Percentiles rank a stretch among this genome's conserved stretches.
These are phyloP conservation scores for Diaporthe citriasiana DNA, from an alignment of 2,329 filamentous ascomycete genomes.

Conservation along the genomic window DNA sequence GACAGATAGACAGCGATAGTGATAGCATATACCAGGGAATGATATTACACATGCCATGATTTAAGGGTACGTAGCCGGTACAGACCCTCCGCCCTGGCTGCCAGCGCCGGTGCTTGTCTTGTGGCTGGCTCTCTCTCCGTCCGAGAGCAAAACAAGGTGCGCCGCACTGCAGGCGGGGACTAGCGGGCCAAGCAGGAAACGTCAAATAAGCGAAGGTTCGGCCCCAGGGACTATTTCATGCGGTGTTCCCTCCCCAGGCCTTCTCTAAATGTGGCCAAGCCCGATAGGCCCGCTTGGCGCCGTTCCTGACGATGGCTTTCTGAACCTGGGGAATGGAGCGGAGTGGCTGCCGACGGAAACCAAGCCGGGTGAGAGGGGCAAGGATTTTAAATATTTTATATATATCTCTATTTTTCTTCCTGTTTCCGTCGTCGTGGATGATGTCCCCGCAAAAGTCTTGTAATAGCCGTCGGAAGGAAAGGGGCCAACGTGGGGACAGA, in stretches of 20 bases:
- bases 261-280: conserved; percentile 22
- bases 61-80: neutral
- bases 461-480: conserved; percentile 11
- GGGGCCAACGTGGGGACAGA: no score
- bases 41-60: neutral
- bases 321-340: neutral
- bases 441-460: neutral
- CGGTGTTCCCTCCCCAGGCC: conserved; percentile 24
- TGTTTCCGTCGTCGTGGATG: neutral
- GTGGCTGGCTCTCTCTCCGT: neutral
- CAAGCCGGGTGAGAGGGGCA: neutral
- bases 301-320: conserved; percentile 27
- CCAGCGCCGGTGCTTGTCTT: neutral
- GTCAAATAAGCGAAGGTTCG: conserved; percentile 29
- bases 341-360: neutral
- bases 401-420: neutral
- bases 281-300: conserved; percentile 31
- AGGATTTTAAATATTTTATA: no score
- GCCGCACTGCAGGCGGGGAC: conserved; percentile 1
- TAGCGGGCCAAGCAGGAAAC: conserved; percentile 20
- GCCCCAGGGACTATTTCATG: conserved; percentile 5
- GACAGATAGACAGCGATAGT: neutral
- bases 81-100: neutral
- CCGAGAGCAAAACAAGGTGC: neutral
- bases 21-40: neutral